Conservation (phyloP, 768 basidiomycete genomes). For the Strobilomyces dryophilus region DNA sequence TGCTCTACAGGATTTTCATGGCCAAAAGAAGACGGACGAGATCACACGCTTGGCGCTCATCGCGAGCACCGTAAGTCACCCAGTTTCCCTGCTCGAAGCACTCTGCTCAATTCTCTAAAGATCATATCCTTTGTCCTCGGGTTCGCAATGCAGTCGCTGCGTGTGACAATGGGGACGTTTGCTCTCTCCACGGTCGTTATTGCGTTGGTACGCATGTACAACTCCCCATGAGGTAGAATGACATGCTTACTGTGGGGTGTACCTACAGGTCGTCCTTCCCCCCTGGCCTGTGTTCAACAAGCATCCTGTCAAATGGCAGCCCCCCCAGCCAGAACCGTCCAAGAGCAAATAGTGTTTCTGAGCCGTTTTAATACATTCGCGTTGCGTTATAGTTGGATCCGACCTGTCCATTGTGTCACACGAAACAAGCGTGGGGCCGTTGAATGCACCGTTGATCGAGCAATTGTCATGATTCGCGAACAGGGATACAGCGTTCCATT, state of each 20-base stretch:
- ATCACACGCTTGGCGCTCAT: slow-evolving; percentile 23
- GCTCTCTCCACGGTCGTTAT: slow-evolving; percentile 16
- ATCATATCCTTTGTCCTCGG: slow-evolving; percentile 29
- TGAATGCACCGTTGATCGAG: not conserved
- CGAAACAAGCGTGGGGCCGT: too few species aligned
- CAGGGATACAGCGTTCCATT: slow-evolving; percentile 22
- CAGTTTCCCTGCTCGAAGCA: not conserved
- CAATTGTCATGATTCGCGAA: slow-evolving; percentile 14
- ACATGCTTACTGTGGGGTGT: not conserved
- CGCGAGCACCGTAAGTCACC: slow-evolving; percentile 20
- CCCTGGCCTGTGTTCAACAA: slow-evolving; percentile 54
- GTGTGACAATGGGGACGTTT: slow-evolving; percentile 24
- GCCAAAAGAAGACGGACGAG: slow-evolving; percentile 25
- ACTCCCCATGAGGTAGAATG: too few species aligned
- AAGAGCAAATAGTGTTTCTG: slow-evolving; percentile 17
- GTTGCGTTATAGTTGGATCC: too few species aligned
- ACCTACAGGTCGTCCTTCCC: slow-evolving; percentile 52
- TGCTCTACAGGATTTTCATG: slow-evolving; percentile 27
- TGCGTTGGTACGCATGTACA: slow-evolving; percentile 16
- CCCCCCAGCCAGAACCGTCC: slow-evolving; percentile 17
- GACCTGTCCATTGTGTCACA: too few species aligned
- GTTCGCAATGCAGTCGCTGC: slow-evolving; percentile 27
- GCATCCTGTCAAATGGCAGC: slow-evolving; percentile 21
- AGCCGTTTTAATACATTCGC: not conserved
- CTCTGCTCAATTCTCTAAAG: slow-evolving; percentile 8